Base-by-base conservation (phyloP, 192 early-diverging fungal species). In the Podila horticola region DNA sequence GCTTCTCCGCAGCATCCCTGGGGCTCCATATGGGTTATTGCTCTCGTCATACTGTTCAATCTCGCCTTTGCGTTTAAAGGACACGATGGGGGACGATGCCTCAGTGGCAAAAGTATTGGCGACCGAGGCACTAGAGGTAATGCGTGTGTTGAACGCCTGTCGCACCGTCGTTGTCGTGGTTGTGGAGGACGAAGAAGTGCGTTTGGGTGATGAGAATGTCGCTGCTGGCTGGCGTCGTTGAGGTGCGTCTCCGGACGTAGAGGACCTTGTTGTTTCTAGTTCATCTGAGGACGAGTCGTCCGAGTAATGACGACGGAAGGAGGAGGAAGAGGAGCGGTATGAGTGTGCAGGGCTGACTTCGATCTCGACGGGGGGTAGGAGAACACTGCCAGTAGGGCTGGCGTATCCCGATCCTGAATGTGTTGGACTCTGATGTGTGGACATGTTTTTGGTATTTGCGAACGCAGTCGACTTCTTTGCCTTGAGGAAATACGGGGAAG, bases 351-450 rank as follows among this genome's bases (percentile, higher is more conserved):
- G 64, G 19, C 58, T 71, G 48, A 62, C 26, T 30, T 77, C 69
- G 24, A 77, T 77, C 59, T 77, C 75, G 8, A 67, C 64, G 19
- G 69, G 75, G 11, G 75, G 75, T 19, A 77, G 63, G 65, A 71
- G 75, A 1, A 71, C 36, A 50, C 75, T 77, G 4, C 62, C 52
- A n/a, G 69, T 17, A 19, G 74, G 75, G 38, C 75, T 77, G 6
- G n/a, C 20, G 22, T 30, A 31, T 2, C 13, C 29, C 1, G 75
- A 77, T 17, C 17, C 36, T 51, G 45, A 15, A 30, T 0, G 9
- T 22, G 62, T 41, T 41, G 41, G 15, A 12, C 41, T 45, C 2
- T 45, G 41, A 12, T 45, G 41, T 45, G 41, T 17, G 2, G 41
- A 45, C 41, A 45, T 45, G 11, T 45, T 38, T 13, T 15, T 12